Evolutionary conservation across 2,329 filamentous ascomycete species (phyloP).

Genomic region (Ascochyta koolunga): DNA sequence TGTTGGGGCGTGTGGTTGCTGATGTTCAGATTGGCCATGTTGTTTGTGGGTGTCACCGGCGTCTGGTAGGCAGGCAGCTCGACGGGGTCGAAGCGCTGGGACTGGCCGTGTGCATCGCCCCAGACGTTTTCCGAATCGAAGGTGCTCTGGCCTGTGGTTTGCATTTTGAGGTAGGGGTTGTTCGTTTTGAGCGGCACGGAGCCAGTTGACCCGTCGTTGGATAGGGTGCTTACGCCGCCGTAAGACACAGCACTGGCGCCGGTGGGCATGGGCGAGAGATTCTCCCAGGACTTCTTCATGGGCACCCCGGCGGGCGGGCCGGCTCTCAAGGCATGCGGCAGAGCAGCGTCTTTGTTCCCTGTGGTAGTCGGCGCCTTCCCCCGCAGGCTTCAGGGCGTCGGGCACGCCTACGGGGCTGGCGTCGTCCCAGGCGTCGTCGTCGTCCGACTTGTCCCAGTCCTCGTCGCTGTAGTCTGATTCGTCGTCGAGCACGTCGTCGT

Average conservation of each 20-base stretch:
- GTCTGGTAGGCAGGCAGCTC: slow-evolving; percentile 52
- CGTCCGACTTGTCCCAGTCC: slow-evolving; percentile 49
- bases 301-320: slow-evolving; percentile 42
- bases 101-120: slow-evolving; percentile 41
- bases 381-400: slow-evolving; percentile 44
- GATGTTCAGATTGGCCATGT: slow-evolving; percentile 47
- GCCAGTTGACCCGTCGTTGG: slow-evolving; percentile 31
- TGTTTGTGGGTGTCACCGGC: slow-evolving; percentile 47
- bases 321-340: slow-evolving; percentile 41
- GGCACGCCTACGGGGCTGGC: slow-evolving; percentile 41
- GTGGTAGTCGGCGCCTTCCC: slow-evolving; percentile 33
- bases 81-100: slow-evolving; percentile 42
- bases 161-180: slow-evolving; percentile 53
- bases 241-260: slow-evolving; percentile 38
- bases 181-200: slow-evolving; percentile 49
- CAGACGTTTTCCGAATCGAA: slow-evolving; percentile 49
- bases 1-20: slow-evolving; percentile 31
- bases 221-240: slow-evolving; percentile 39
- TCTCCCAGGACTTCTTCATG: slow-evolving; percentile 38
- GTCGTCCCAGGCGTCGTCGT: slow-evolving; percentile 40
- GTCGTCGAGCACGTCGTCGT: slow-evolving; percentile 27
- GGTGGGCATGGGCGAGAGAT: slow-evolving; percentile 38
- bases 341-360: slow-evolving; percentile 14
- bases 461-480: slow-evolving; percentile 42
- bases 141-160: slow-evolving; percentile 44